Percentiles rank a stretch among this genome's conserved stretches.
These are phyloP conservation scores for Boletus pseudopeckii DNA, from an alignment of 768 basidiomycete genomes.

Conservation along the genomic window DNA sequence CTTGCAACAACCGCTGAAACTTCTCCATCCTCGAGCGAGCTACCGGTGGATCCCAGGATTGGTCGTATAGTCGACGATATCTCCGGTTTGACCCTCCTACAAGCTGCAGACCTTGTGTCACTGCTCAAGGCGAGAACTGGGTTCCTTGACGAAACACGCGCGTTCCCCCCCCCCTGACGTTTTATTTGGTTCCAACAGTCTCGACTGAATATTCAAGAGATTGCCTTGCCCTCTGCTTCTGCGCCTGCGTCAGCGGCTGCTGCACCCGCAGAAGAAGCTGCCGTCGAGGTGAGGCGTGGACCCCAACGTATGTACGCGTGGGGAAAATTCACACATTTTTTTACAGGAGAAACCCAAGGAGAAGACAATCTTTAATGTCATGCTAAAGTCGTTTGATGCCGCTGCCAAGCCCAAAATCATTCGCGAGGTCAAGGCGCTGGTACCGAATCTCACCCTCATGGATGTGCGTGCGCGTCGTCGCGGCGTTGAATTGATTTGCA, in stretches of 20 bases:
- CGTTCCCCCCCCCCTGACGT: not conserved
- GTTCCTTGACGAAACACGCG: not conserved
- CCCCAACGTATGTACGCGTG: not conserved
- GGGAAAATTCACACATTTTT: not conserved
- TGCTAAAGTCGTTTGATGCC: constrained; percentile 91
- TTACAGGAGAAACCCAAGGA: constrained; percentile 92
- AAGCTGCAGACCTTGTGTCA: constrained; percentile 92
- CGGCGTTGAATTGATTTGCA: not conserved
- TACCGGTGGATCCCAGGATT: constrained; percentile 61
- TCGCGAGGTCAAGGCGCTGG: constrained; percentile 92
- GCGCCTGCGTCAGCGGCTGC: constrained; percentile 46
- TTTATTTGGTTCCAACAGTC: constrained; percentile 44
- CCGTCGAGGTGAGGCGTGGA: constrained; percentile 50
- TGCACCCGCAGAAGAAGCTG: constrained; percentile 57
- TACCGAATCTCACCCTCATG: constrained; percentile 94
- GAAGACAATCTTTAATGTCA: constrained; percentile 96
- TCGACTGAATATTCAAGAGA: constrained; percentile 94
- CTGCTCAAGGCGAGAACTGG: constrained; percentile 70
- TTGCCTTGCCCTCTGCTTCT: constrained; percentile 83
- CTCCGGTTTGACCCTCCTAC: constrained; percentile 80
- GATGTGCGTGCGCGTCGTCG: constrained; percentile 60
- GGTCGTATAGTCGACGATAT: constrained; percentile 90
- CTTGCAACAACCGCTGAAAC: constrained; percentile 50
- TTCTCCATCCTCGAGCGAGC: constrained; percentile 38
- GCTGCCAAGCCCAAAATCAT: constrained; percentile 95